Percentiles rank a stretch among this genome's conserved stretches.
phyloP scores from a whole-genome alignment of 768 basidiomycete species.

The Rhodotorula graminis region DNA sequence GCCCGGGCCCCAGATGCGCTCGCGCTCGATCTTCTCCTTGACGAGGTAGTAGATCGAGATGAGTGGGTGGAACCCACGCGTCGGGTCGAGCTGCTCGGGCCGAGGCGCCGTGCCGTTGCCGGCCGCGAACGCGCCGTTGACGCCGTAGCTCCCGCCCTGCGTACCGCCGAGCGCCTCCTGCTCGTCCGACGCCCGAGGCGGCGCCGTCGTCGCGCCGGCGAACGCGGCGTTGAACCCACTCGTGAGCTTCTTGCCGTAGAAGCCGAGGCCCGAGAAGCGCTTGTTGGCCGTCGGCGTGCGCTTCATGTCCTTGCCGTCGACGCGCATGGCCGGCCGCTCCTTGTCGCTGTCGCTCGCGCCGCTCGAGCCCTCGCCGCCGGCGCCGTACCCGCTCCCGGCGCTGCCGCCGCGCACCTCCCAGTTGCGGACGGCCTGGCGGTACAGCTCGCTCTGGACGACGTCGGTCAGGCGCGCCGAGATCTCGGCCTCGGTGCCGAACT shows the following conservation, averaged over 20 bases:
- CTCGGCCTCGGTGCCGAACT: conserved; percentile 84
- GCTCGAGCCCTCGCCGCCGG: background rate
- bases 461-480: conserved; percentile 68
- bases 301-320: conserved; percentile 34
- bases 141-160: background rate
- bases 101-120: conserved; percentile 17
- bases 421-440: conserved; percentile 63
- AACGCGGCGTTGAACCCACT: conserved; percentile 41
- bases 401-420: conserved; percentile 59
- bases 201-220: conserved; percentile 19
- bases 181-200: conserved; percentile 15
- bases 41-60: conserved; percentile 95
- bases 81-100: conserved; percentile 64
- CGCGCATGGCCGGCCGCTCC: conserved; percentile 32
- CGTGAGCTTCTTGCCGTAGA: conserved; percentile 75
- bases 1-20: conserved; percentile 85
- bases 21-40: conserved; percentile 89
- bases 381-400: background rate
- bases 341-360: conserved; percentile 13
- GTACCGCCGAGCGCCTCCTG: background rate
- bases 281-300: conserved; percentile 55
- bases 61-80: conserved; percentile 86
- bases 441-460: conserved; percentile 72
- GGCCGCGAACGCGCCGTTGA: background rate
- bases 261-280: conserved; percentile 91